These are phyloP conservation scores for Metschnikowia baotianmanensis DNA, from an alignment of 805 yeast species.

Conservation along the genomic window DNA sequence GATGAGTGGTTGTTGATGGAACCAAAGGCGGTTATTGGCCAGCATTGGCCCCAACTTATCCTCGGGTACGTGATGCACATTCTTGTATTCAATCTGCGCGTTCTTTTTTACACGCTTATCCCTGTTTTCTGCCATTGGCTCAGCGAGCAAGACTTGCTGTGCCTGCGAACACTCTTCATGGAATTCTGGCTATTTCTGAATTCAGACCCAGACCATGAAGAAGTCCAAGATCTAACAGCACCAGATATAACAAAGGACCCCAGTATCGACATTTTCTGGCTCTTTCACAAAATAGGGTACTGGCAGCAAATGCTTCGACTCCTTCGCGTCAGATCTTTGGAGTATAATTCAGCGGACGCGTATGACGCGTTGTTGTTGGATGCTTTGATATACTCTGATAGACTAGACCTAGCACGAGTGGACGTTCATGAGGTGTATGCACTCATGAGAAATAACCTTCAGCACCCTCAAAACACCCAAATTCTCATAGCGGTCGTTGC, in stretches of 20 bases:
- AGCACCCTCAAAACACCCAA: constrained; percentile 17
- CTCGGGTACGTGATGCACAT: constrained; percentile 36
- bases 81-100: constrained; percentile 34
- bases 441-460: constrained; percentile 11
- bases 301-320: constrained; percentile 27
- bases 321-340: constrained; percentile 4
- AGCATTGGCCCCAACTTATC: constrained; percentile 25
- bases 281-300: constrained; percentile 25
- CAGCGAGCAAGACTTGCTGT: constrained; percentile 21
- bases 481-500: constrained; percentile 11
- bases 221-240: constrained; percentile 7
- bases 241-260: constrained; percentile 7
- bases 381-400: constrained; percentile 20
- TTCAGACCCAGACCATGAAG: constrained; percentile 13
- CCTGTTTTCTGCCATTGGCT: constrained; percentile 41
- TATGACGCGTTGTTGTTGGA: constrained; percentile 27
- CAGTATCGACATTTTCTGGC: constrained; percentile 26
- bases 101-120: constrained; percentile 28
- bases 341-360: neutral
- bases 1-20: constrained; percentile 38
- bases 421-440: constrained; percentile 8
- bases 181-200: constrained; percentile 17
- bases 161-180: constrained; percentile 13
- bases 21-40: constrained; percentile 23
- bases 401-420: constrained; percentile 11